Percentiles rank a stretch among this genome's conserved stretches.
These are phyloP conservation scores for Candida loeiensis DNA, from an alignment of 805 yeast species.

Conservation along the genomic window DNA sequence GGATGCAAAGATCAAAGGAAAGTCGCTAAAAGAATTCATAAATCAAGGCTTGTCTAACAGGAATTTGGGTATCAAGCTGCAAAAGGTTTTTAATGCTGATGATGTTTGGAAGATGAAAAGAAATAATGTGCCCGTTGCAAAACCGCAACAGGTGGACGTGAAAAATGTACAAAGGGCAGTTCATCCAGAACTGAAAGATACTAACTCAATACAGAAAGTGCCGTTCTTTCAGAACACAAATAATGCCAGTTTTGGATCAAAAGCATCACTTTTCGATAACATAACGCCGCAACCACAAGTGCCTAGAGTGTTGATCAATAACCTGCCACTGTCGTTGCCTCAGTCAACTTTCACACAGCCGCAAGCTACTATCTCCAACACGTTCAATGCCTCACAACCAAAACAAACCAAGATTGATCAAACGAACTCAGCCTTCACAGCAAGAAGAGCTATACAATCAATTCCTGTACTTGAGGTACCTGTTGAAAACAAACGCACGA, in stretches of 20 bases:
- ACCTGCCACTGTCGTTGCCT: no score
- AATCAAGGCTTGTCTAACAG: conserved; percentile 33
- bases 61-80: conserved; percentile 17
- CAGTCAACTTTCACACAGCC: no score
- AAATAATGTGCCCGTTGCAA: no score
- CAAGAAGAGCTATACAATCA: no score
- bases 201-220: background rate
- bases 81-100: conserved; percentile 3
- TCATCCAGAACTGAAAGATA: background rate
- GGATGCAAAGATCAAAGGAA: conserved; percentile 24
- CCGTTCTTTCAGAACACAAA: background rate
- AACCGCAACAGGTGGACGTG: background rate
- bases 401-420: no score
- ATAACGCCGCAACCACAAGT: background rate
- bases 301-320: no score
- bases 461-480: no score
- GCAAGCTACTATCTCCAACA: no score
- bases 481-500: no score
- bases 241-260: background rate
- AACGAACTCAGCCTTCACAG: no score
- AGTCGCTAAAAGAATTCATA: conserved; percentile 24
- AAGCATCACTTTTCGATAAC: background rate
- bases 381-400: no score
- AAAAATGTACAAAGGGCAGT: no score
- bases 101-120: background rate